Conservation (phyloP, 1,284 basidiomycete species). For the Fomitopsis betulina region DNA sequence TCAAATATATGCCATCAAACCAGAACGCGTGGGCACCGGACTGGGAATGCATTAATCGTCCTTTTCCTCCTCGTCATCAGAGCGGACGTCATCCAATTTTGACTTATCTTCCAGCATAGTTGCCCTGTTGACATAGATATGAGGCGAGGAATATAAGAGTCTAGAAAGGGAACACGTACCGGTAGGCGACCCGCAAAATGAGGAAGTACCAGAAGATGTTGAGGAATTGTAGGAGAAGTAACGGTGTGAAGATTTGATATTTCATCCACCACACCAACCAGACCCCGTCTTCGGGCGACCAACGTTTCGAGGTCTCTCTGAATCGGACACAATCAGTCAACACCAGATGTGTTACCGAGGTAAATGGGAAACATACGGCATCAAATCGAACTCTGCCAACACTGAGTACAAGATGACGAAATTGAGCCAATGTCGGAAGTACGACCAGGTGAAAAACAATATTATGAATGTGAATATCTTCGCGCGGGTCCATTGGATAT, state of each 20-base stretch:
- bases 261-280: slow-evolving; percentile 80
- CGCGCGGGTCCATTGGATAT: slow-evolving; percentile 63
- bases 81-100: slow-evolving; percentile 46
- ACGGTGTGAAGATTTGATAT: slow-evolving; percentile 75
- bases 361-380: slow-evolving; percentile 57
- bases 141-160: neutral
- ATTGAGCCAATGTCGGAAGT: slow-evolving; percentile 95
- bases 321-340: neutral
- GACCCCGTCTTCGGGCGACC: slow-evolving; percentile 59
- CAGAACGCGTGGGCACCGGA: no score
- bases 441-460: slow-evolving; percentile 84
- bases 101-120: neutral
- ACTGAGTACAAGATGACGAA: slow-evolving; percentile 85
- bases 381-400: slow-evolving; percentile 74
- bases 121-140: neutral
- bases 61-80: slow-evolving; percentile 49
- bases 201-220: slow-evolving; percentile 92
- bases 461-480: slow-evolving; percentile 65
- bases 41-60: slow-evolving; percentile 23
- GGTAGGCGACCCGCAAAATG: slow-evolving; percentile 64
- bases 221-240: slow-evolving; percentile 74
- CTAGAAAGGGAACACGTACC: slow-evolving; percentile 33
- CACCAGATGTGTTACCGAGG: neutral
- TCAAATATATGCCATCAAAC: no score
- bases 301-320: slow-evolving; percentile 56